Evolutionary conservation across 1,284 basidiomycete species (phyloP), one percentile per base, ranked within the genome.

Genomic region (Naganishia albida): DNA sequence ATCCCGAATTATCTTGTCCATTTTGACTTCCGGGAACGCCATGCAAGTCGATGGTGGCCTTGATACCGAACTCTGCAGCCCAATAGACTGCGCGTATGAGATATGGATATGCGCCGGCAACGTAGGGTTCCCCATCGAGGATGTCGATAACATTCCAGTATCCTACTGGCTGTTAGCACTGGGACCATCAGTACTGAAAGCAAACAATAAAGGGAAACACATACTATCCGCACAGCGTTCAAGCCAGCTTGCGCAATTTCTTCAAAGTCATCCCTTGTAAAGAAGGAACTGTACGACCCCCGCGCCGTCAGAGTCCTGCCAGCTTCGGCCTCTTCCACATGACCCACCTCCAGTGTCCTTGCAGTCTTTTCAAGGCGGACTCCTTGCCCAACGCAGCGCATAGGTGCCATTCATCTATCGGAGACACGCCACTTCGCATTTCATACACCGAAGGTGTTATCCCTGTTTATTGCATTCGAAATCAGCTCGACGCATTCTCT

Each of bases 11-110:
- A 25, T 67, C 66, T 28, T 64, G 62, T 1, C 62, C 56, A 53
- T 55, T 64, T 25, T 67, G 63, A 63, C 69, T 62, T 62, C 70
- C 68, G n/a, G 76, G 75, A 6, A 75, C 63, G 38, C 74, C 73
- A 59, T 78, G 77, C 10, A 78, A 56, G 56, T 78, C 76, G 51
- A 78, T 64, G 62, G 77, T 66, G 23, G 78, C 77, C 59, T 76
- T 72, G 7, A 78, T 48, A n/a, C 69, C 70, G 53, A 75, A 73
- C 62, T 62, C 66, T 46, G 68, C 68, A 23, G 74, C 71, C 75
- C 75, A 77, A 20, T 69, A 64, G 3, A 77, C 52, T 1, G 74
- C 73, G 51, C 68, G 64, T 34, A 72, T 70, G 30, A 77, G 70
- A 51, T 76, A 74, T 1, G 70, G 68, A n/a, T 73, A 52, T 57